Percentiles rank a stretch among this genome's conserved stretches.
Conservation (phyloP, 441 rosid species). For the Pelargonium fulgidum region DNA sequence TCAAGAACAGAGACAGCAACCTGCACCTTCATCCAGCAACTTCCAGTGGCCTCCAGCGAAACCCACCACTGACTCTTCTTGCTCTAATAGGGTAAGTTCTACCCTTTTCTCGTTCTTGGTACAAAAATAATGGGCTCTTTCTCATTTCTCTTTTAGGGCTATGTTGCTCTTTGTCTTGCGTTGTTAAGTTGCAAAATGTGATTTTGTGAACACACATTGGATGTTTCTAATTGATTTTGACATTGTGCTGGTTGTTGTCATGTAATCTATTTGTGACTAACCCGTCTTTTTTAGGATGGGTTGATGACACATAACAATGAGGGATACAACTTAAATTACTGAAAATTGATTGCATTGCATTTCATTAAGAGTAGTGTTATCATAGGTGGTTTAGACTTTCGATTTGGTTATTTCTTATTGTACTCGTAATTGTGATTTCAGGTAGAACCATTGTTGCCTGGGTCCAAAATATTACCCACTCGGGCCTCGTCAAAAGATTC, state of each 20-base stretch:
- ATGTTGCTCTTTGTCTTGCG: background rate
- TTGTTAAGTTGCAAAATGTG: background rate
- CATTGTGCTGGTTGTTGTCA: background rate
- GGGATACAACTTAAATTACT: background rate
- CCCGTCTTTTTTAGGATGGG: background rate
- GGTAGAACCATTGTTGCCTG: constrained; percentile 33
- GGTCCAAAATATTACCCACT: constrained; percentile 29
- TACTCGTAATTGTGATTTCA: constrained; percentile 20
- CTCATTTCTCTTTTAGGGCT: constrained; percentile 1
- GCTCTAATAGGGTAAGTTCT: constrained; percentile 1
- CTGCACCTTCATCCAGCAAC: background rate
- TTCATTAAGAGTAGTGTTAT: background rate
- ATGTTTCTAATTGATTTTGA: background rate
- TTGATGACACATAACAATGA: background rate
- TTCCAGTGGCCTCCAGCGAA: background rate
- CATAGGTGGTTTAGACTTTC: background rate
- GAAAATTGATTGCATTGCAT: background rate
- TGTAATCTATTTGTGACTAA: background rate
- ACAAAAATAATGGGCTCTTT: background rate
- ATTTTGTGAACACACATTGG: background rate
- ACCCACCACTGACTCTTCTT: constrained; percentile 6
- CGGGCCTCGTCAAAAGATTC: constrained; percentile 22
- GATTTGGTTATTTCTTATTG: background rate
- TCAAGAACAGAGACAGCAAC: background rate
- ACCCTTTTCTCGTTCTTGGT: background rate